phyloP scores from a whole-genome alignment of 2,329 filamentous ascomycete species.

The Aspergillus terreus region DNA sequence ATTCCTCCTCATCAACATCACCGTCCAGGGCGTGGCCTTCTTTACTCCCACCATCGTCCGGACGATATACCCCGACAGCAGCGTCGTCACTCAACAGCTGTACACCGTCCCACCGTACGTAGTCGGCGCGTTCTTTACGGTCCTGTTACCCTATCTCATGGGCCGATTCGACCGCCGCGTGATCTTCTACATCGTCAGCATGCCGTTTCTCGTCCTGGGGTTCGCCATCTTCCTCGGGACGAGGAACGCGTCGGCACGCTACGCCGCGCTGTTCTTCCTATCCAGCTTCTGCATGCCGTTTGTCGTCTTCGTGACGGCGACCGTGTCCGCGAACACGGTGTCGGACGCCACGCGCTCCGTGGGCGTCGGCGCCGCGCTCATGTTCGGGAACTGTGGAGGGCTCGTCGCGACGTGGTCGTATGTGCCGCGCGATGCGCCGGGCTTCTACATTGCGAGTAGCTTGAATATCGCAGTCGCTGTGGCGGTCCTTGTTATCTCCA shows the following conservation, averaged over 20 bases:
- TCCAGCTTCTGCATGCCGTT: conserved; percentile 61
- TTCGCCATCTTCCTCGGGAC: conserved; percentile 68
- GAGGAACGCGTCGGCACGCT: conserved; percentile 52
- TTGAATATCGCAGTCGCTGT: conserved; percentile 63
- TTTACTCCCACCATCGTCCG: conserved; percentile 67
- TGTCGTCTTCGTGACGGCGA: conserved; percentile 63
- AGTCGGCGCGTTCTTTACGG: conserved; percentile 63
- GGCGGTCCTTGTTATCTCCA: conserved; percentile 52
- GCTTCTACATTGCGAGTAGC: conserved; percentile 69
- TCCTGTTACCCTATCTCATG: conserved; percentile 59
- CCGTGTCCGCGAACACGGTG: conserved; percentile 67
- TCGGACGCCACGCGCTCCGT: conserved; percentile 66
- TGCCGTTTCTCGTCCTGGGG: conserved; percentile 64
- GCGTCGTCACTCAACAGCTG: conserved; percentile 62
- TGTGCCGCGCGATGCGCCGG: conserved; percentile 58
- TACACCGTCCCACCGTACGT: conserved; percentile 68
- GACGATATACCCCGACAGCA: conserved; percentile 61
- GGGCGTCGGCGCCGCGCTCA: conserved; percentile 65
- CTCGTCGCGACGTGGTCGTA: conserved; percentile 65
- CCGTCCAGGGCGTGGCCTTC: conserved; percentile 67
- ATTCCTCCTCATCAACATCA: conserved; percentile 66
- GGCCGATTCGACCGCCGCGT: conserved; percentile 59
- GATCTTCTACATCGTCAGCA: conserved; percentile 57
- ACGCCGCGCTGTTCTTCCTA: conserved; percentile 68
- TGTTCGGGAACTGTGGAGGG: conserved; percentile 71